phyloP scores from a whole-genome alignment of 495 filamentous ascomycete species.

The Lophiostoma macrostomum region DNA sequence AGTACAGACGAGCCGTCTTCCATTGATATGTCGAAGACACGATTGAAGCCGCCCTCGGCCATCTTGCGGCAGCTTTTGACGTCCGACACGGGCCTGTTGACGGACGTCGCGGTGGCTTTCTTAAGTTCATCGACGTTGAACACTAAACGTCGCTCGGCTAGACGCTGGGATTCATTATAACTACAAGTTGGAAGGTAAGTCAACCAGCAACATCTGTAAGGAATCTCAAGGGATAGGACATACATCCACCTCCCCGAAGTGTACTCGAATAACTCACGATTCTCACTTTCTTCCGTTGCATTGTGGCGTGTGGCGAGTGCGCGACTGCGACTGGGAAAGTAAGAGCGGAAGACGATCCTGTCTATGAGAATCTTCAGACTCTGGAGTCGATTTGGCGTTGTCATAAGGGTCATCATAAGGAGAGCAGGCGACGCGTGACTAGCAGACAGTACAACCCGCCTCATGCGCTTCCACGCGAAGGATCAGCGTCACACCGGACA shows the following conservation, averaged over 20 bases:
- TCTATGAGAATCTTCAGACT: constrained; percentile 10
- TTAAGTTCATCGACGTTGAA: constrained; percentile 22
- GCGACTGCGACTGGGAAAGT: constrained; percentile 3
- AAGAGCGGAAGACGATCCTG: background rate
- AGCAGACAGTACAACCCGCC: too few species aligned
- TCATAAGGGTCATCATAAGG: constrained; percentile 6
- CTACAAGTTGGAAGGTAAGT: constrained; percentile 10
- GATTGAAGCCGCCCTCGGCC: constrained; percentile 25
- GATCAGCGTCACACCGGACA: too few species aligned
- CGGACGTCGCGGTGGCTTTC: constrained; percentile 15
- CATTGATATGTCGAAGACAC: constrained; percentile 20
- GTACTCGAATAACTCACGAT: constrained; percentile 24
- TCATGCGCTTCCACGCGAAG: too few species aligned
- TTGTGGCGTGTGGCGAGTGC: constrained; percentile 2
- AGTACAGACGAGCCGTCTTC: constrained; percentile 18
- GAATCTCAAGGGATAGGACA: background rate
- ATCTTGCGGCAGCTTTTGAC: constrained; percentile 18
- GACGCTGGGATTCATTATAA: constrained; percentile 15
- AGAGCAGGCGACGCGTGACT: constrained; percentile 1
- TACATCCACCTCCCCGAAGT: constrained; percentile 28
- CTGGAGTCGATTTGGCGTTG: constrained; percentile 3
- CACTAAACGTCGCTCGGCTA: constrained; percentile 11
- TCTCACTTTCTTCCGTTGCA: constrained; percentile 6
- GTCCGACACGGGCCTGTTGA: constrained; percentile 16
- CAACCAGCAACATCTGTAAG: background rate